Percentiles rank a stretch among this genome's conserved stretches.
Evolutionary conservation across 768 basidiomycete genomes (phyloP).

Genomic region (Harrya chromipes): DNA sequence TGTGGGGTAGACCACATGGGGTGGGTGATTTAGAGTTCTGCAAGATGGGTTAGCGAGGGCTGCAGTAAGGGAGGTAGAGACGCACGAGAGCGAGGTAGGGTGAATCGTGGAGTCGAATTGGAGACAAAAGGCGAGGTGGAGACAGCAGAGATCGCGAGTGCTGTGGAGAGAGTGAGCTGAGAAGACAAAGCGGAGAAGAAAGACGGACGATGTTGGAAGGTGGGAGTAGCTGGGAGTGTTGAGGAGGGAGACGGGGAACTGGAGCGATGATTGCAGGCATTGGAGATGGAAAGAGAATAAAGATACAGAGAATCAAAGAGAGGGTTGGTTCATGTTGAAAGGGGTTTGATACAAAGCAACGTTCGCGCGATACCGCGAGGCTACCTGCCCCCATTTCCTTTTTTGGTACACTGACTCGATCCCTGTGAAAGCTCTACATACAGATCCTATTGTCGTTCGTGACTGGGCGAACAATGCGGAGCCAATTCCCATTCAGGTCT

Average conservation of each 20-base stretch:
- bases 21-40: conserved; percentile 40
- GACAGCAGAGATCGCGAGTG: conserved; percentile 22
- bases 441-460: no score
- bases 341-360: conserved; percentile 23
- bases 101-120: conserved; percentile 34
- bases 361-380: conserved; percentile 23
- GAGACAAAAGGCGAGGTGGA: conserved; percentile 38
- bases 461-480: conserved; percentile 26
- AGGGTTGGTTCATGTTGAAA: conserved; percentile 25
- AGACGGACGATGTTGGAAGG: conserved; percentile 10
- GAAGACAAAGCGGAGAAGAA: conserved; percentile 1
- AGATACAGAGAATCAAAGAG: conserved; percentile 37
- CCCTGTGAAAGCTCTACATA: no score
- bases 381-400: conserved; percentile 16
- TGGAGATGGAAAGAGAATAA: conserved; percentile 16
- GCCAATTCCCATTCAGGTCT: not conserved
- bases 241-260: conserved; percentile 33
- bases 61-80: not conserved
- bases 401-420: conserved; percentile 30
- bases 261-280: conserved; percentile 46
- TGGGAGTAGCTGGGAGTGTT: conserved; percentile 9
- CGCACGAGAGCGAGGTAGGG: conserved; percentile 20
- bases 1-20: conserved; percentile 37
- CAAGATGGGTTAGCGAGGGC: conserved; percentile 6
- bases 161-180: conserved; percentile 16